Percentiles rank a stretch among this genome's conserved stretches.
Evolutionary conservation across 805 yeast genomes (phyloP).

Genomic region (Lipomyces sp.): DNA sequence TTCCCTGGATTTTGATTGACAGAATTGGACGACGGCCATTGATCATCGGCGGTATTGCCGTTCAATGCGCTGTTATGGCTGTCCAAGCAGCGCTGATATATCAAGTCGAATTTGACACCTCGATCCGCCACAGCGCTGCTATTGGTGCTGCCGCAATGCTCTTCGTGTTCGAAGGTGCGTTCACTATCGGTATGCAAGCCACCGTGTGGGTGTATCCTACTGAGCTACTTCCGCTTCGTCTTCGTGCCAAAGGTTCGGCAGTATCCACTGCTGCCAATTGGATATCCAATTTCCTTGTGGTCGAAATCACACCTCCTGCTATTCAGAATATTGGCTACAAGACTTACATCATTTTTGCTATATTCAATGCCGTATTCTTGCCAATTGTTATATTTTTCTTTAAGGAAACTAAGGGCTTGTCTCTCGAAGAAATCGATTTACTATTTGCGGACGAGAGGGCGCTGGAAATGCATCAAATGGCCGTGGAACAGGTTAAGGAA

Average conservation of each 20-base stretch:
- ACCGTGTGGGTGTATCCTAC: conserved; percentile 19
- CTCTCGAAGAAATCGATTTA: conserved; percentile 31
- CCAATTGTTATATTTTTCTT: conserved; percentile 7
- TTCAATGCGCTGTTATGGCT: conserved; percentile 13
- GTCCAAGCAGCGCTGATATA: conserved; percentile 14
- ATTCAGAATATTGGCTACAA: conserved; percentile 49
- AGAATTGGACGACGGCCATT: conserved; percentile 54
- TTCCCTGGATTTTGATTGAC: conserved; percentile 59
- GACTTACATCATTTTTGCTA: conserved; percentile 59
- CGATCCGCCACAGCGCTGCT: conserved; percentile 3
- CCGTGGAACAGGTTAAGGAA: conserved; percentile 1
- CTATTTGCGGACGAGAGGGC: conserved; percentile 7
- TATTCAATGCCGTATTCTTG: conserved; percentile 40
- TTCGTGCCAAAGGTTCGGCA: conserved; percentile 6
- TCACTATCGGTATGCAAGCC: conserved; percentile 19
- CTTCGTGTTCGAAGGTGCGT: conserved; percentile 18
- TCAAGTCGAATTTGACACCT: conserved; percentile 16
- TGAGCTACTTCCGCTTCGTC: conserved; percentile 14
- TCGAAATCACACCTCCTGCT: conserved; percentile 51
- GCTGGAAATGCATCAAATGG: conserved; percentile 3
- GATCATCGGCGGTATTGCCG: conserved; percentile 17
- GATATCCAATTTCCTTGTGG: conserved; percentile 14
- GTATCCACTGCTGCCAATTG: conserved; percentile 15
- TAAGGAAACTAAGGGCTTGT: conserved; percentile 36
- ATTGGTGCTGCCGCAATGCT: conserved; percentile 23